Base-by-base conservation (phyloP, 1,139 yeast genomes). In the Candida sp. region DNA sequence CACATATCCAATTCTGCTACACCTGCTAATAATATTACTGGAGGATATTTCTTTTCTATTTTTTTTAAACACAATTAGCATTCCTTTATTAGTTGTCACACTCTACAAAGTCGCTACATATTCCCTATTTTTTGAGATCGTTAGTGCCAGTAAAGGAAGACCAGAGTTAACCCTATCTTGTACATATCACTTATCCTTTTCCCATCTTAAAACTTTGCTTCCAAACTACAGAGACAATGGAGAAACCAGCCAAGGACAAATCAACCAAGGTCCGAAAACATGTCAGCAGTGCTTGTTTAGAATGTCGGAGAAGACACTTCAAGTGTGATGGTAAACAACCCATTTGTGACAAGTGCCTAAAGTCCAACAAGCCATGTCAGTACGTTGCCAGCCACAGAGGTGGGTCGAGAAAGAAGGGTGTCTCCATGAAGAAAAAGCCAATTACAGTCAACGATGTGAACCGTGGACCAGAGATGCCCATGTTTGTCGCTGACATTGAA, bases 371-470 rank as follows among this genome's bases (percentile, higher is more conserved):
- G 49, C 68, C 61, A 0, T 80, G 84, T 51, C 69, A 70, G 1
- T 80, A 76, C 54, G 83, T 79, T 5, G 77, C 75, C 56, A 75
- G 81, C 53, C 74, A 77, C 44, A 62, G 84, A 52, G 84, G 84
- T 26, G 84, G 84, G 0, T 73, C 82, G 7, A 62, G 84, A 45
- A 76, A 69, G 56, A 78, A 75, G 55, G 83, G 83, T 4, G 75
- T 75, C 5, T 63, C 65, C 42, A 62, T 56, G 41, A 59, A 49
- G 27, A 48, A 46, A 22, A 40, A 48, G 8, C 44, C 39, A n/a
- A 42, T 54, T 1, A 42, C 49, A 8, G 49, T 53, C 8, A 49
- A 51, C 37, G 54, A 53, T 42, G 50, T 54, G 5, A 49, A 53
- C 37, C 54, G 49, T 25, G 58, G 58, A 8, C 58, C 58, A 4